phyloP scores from a whole-genome alignment of 352 stramenopile genomes.

The Phytophthora citrophthora region DNA sequence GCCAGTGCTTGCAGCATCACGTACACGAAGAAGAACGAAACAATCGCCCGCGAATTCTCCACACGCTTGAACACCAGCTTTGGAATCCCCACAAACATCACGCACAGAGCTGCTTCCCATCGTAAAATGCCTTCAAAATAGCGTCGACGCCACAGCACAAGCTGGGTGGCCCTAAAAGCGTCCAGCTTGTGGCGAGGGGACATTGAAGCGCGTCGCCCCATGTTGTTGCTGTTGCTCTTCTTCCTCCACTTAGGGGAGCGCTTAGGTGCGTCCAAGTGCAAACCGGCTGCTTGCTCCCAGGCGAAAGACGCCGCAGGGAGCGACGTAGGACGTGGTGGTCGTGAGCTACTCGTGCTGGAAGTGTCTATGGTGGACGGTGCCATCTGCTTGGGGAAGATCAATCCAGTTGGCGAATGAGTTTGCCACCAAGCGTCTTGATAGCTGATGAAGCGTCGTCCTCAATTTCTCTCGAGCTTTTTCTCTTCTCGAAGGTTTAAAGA shows the following conservation, averaged over 20 bases:
- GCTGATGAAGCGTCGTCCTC: background rate
- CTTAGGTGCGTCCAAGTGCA: background rate
- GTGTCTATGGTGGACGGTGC: slow-evolving; percentile 19
- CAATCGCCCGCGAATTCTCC: slow-evolving; percentile 56
- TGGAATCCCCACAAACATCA: slow-evolving; percentile 65
- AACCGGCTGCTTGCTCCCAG: slow-evolving; percentile 13
- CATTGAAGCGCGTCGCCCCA: slow-evolving; percentile 5
- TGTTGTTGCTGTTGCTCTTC: slow-evolving; percentile 9
- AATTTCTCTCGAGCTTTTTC: background rate
- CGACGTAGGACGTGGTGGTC: slow-evolving; percentile 22
- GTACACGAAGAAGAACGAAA: slow-evolving; percentile 87
- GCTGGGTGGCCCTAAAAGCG: slow-evolving; percentile 26
- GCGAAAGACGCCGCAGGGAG: slow-evolving; percentile 17
- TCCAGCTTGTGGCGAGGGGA: slow-evolving; percentile 12
- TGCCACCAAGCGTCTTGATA: background rate
- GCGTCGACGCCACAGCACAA: slow-evolving; percentile 53
- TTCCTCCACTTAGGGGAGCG: slow-evolving; percentile 3
- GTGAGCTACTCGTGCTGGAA: slow-evolving; percentile 6
- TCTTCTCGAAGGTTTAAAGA: background rate
- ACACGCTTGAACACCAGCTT: slow-evolving; percentile 58
- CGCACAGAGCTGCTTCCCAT: slow-evolving; percentile 66
- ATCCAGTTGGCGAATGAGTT: slow-evolving; percentile 13
- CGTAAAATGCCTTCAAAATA: slow-evolving; percentile 74
- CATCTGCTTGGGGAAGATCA: slow-evolving; percentile 37
- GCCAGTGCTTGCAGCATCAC: slow-evolving; percentile 86